Conservation (phyloP, 2,329 filamentous ascomycete genomes). For the Moelleriella libera region DNA sequence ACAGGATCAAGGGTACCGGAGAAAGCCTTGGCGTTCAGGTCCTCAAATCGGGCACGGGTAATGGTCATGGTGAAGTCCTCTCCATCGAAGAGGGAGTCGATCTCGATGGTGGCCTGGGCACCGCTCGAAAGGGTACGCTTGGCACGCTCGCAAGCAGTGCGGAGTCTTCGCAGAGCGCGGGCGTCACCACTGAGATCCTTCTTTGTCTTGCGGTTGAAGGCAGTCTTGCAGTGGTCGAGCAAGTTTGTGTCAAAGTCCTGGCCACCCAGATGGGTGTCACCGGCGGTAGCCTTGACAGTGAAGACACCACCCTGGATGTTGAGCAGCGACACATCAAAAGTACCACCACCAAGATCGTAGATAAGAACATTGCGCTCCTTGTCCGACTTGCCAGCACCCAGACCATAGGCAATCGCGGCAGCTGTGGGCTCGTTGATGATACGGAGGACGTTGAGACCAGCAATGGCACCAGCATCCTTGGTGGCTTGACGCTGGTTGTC, state of each 20-base stretch:
- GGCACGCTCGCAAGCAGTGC: conserved; percentile 97
- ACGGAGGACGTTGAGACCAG: conserved; percentile 95
- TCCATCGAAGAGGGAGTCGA: conserved; percentile 95
- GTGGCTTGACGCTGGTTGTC: conserved; percentile 99
- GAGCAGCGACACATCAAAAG: conserved; percentile 98
- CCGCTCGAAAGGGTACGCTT: conserved; percentile 98
- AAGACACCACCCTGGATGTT: conserved; percentile 99
- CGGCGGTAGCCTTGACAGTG: conserved; percentile 95
- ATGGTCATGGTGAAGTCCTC: conserved; percentile 96
- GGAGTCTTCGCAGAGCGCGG: conserved; percentile 86
- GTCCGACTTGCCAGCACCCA: conserved; percentile 84
- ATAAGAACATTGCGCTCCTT: conserved; percentile 99
- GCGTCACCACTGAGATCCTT: conserved; percentile 71
- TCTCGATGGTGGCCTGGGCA: conserved; percentile 95
- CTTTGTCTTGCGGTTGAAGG: conserved; percentile 66
- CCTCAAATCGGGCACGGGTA: conserved; percentile 97
- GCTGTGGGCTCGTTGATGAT: conserved; percentile 99
- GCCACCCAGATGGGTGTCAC: conserved; percentile 93
- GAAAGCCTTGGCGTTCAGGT: conserved; percentile 94
- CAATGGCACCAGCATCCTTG: conserved; percentile 97
- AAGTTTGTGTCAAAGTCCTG: conserved; percentile 95
- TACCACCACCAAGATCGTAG: conserved; percentile 99
- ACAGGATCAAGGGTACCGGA: conserved; percentile 87
- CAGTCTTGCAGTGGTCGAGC: conserved; percentile 92
- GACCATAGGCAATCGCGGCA: conserved; percentile 95